Percentiles rank a stretch among this genome's conserved stretches.
Evolutionary conservation across 192 early-diverging fungal species (phyloP).

Genomic region (Backusella luteola): DNA sequence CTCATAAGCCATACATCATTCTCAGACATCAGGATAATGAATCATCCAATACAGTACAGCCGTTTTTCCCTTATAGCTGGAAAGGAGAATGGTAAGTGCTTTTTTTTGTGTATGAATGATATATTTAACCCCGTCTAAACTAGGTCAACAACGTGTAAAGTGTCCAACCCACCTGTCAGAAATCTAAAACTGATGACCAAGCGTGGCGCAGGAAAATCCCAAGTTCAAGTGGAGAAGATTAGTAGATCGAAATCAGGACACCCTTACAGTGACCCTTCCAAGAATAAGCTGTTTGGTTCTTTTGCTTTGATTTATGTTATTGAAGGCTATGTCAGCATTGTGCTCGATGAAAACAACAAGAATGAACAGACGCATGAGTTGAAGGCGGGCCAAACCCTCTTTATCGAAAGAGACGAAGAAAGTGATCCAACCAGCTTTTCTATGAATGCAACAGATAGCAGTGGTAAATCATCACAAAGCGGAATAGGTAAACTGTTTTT

Average conservation of each 20-base stretch:
- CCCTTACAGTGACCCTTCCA: background rate
- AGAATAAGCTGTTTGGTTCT: constrained; percentile 50
- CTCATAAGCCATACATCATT: constrained; percentile 23
- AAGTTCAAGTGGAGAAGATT: constrained; percentile 15
- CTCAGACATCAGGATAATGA: constrained; percentile 53
- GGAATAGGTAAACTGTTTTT: background rate
- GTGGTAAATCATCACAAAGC: background rate
- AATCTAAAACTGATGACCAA: constrained; percentile 24
- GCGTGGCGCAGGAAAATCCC: constrained; percentile 8
- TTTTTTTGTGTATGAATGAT: background rate
- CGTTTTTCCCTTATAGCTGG: constrained; percentile 58
- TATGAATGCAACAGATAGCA: background rate
- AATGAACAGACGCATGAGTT: constrained; percentile 26
- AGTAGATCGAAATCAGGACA: constrained; percentile 4
- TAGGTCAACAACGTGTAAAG: constrained; percentile 31
- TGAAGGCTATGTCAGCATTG: constrained; percentile 31
- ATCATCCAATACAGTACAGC: constrained; percentile 39
- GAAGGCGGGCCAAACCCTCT: constrained; percentile 42
- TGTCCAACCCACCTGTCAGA: constrained; percentile 14
- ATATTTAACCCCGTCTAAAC: background rate
- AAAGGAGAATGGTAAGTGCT: constrained; percentile 45
- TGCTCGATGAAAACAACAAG: constrained; percentile 21
- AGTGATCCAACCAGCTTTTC: constrained; percentile 31
- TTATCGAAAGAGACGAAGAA: constrained; percentile 55
- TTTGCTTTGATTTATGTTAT: constrained; percentile 60